Conservation (phyloP, 2,329 filamentous ascomycete species). For the Sordariomycetes sp. region DNA sequence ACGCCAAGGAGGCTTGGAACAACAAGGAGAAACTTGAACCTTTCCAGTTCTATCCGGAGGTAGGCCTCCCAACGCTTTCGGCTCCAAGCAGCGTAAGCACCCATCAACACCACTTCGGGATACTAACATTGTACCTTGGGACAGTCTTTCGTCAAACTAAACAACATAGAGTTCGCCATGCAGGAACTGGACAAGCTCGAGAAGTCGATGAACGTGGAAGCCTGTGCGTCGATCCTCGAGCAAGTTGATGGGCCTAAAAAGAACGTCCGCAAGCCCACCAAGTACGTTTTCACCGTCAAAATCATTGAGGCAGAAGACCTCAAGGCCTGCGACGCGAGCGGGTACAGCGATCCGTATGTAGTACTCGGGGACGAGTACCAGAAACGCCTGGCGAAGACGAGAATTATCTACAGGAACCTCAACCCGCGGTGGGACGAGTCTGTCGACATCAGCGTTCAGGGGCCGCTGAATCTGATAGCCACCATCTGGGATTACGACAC, state of each 20-base stretch:
- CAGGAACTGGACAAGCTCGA: conserved; percentile 86
- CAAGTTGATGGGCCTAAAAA: conserved; percentile 62
- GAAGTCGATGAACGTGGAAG: conserved; percentile 81
- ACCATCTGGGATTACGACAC: conserved; percentile 99
- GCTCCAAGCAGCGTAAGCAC: neutral
- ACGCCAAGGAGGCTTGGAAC: conserved; percentile 87
- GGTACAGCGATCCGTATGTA: conserved; percentile 91
- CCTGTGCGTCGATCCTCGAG: conserved; percentile 72
- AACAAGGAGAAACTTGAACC: conserved; percentile 89
- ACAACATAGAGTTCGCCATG: conserved; percentile 94
- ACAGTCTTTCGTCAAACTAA: conserved; percentile 92
- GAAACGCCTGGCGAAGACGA: conserved; percentile 88
- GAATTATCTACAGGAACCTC: conserved; percentile 79
- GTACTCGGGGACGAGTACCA: conserved; percentile 96
- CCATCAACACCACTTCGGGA: neutral
- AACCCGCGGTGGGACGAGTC: conserved; percentile 97
- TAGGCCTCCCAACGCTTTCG: conserved; percentile 25
- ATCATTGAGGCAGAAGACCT: conserved; percentile 96
- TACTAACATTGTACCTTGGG: neutral
- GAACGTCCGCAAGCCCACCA: conserved; percentile 56
- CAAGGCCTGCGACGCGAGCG: conserved; percentile 94
- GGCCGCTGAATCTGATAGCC: conserved; percentile 86
- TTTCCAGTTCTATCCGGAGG: conserved; percentile 92
- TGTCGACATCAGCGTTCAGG: conserved; percentile 87
- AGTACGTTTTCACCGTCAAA: conserved; percentile 98